A percentile compares a stretch with the other conserved stretches of the same genome.
phyloP scores from a whole-genome alignment of 163 green algal genomes.

The Dunaliella salina region DNA sequence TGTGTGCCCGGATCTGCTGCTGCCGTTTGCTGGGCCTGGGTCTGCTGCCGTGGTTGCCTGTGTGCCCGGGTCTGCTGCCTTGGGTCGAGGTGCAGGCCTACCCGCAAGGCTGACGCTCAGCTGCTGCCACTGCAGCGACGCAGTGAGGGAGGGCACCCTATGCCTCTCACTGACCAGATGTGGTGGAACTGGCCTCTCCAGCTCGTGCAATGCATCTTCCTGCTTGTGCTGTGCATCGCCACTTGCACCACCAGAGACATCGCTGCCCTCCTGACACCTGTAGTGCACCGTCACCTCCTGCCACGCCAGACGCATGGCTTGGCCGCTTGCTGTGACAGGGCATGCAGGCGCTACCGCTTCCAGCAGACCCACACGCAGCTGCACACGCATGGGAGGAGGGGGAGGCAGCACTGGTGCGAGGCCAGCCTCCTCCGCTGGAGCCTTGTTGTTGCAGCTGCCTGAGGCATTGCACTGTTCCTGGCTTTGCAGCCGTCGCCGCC shows the following conservation, averaged over 20 bases:
- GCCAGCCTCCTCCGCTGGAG: too few species aligned
- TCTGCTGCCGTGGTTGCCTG: too few species aligned
- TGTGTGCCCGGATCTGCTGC: too few species aligned
- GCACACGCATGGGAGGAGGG: neutral
- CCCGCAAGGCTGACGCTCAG: neutral
- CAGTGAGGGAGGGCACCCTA: neutral
- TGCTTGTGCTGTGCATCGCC: too few species aligned
- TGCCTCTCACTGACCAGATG: too few species aligned
- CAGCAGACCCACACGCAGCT: neutral
- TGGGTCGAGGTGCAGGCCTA: neutral
- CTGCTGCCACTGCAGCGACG: slow-evolving; percentile 13
- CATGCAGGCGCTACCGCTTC: neutral
- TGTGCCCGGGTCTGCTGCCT: too few species aligned
- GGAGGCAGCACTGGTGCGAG: neutral
- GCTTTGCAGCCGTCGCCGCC: neutral
- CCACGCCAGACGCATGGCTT: neutral
- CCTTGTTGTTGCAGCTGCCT: too few species aligned
- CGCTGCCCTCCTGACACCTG: neutral
- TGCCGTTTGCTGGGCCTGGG: too few species aligned
- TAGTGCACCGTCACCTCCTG: neutral
- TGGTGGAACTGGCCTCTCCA: too few species aligned
- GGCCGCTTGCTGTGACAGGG: neutral
- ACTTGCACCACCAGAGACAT: neutral
- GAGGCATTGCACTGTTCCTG: neutral
- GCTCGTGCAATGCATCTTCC: too few species aligned